Base-by-base conservation (phyloP, 1,139 yeast species). In the Candida gigantensis region DNA sequence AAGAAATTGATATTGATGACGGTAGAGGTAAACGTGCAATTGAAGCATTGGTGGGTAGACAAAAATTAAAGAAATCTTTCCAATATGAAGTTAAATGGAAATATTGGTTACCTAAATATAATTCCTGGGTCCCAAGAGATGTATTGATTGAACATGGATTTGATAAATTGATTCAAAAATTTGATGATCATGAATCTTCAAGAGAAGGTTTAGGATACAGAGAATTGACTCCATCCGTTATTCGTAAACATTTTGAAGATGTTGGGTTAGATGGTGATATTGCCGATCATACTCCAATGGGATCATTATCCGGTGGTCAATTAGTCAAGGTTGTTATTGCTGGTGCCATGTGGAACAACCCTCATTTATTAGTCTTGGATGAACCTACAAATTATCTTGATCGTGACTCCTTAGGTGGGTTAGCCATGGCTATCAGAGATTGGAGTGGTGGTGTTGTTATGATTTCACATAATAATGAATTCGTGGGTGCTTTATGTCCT, bases 281-380 rank as follows among this genome's bases (percentile, higher is more conserved):
- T 67, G 97, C 97, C 26, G 96, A 92, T 62, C 97, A 92, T 62
- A 92, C 97, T 15, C 96, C 96, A 36, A 73, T 92, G 78, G 97
- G 97, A 14, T 88, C 96, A 8, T 74, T 92, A 46, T 89, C 97
- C 28, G 98, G 98, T 58, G 98, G 98, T 51, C 98, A 92, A 72
- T 77, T 90, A 59, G 98, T 92, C 46, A 92, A 92, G 68, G 97
- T 92, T 46, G 98, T 92, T 45, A 90, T 92, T 72, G 98, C 98
- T 12, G 97, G 97, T 65, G 97, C 97, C 48, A 92, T 92, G 95
- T 92, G 98, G 98, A 90, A 92, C 68, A 92, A 92, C 60, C 98
- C 98, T n/a, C 98, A 92, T 66, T 77, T 92, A 66, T 78, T 92
- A 47, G 98, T 92, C 28, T 76, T 92, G 49, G 98, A 92, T 66